These are phyloP conservation scores for Phlebopus sp. DNA, from an alignment of 1,284 basidiomycete genomes.

Conservation along the genomic window DNA sequence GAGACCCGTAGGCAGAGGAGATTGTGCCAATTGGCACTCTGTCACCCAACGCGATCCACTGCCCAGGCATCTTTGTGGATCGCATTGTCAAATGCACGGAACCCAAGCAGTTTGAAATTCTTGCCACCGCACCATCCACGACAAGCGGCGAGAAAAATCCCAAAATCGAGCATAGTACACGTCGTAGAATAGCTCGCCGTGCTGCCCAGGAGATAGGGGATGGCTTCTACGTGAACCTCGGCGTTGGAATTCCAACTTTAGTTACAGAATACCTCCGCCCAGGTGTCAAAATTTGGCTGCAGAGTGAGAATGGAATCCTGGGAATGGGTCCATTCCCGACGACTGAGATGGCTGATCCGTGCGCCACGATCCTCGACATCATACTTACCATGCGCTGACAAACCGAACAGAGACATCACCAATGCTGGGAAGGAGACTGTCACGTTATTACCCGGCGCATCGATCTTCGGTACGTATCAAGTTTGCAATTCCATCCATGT, in stretches of 20 bases:
- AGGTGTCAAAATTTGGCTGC: constrained; percentile 81
- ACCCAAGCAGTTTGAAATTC: constrained; percentile 76
- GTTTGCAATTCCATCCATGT: background rate
- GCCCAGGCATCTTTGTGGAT: constrained; percentile 83
- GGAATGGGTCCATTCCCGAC: constrained; percentile 94
- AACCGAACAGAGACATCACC: constrained; percentile 69
- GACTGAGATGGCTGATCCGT: constrained; percentile 80
- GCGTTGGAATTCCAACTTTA: constrained; percentile 87
- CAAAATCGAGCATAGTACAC: constrained; percentile 47
- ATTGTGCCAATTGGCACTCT: constrained; percentile 87
- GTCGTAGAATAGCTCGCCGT: constrained; percentile 81
- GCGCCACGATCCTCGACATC: constrained; percentile 34
- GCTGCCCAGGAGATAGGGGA: constrained; percentile 89
- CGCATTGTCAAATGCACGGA: constrained; percentile 77
- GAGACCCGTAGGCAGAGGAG: constrained; percentile 67
- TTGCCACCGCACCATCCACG: constrained; percentile 51
- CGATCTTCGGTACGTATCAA: constrained; percentile 69
- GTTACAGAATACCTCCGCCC: constrained; percentile 78
- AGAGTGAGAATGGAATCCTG: constrained; percentile 91
- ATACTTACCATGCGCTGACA: background rate
- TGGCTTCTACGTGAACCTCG: constrained; percentile 77
- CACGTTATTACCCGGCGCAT: constrained; percentile 85
- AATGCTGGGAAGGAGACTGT: constrained; percentile 96
- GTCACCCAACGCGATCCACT: constrained; percentile 79
- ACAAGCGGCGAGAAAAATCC: constrained; percentile 33